Conservation (phyloP, 257 asterid genomes). For the Anisodus tanguticus region DNA sequence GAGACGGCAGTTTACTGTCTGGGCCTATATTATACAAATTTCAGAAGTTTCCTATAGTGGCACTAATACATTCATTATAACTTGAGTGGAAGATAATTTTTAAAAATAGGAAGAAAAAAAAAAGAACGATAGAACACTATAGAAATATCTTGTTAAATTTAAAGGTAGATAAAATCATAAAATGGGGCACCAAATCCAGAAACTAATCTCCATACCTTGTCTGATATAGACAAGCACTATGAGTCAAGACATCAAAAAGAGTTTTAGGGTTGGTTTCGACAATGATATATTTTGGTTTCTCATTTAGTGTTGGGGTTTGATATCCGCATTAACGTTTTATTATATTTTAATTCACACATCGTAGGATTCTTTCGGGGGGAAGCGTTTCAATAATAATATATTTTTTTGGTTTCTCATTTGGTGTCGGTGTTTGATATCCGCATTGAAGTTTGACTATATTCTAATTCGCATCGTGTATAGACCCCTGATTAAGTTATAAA, state of each 20-base stretch:
- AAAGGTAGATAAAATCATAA: neutral
- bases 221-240: constrained; percentile 29
- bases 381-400: too few relatives aligned
- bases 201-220: constrained; percentile 15
- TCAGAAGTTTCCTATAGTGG: neutral
- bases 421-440: too few relatives aligned
- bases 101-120: neutral
- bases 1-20: neutral
- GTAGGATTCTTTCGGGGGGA: too few relatives aligned
- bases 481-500: too few relatives aligned
- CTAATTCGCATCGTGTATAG: too few relatives aligned
- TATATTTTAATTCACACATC: too few relatives aligned
- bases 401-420: too few relatives aligned
- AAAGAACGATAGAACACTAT: neutral
- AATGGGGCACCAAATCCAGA: constrained; percentile 26
- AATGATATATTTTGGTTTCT: neutral
- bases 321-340: too few relatives aligned
- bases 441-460: too few relatives aligned
- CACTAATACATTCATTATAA: neutral
- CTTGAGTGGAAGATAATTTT: neutral
- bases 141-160: neutral
- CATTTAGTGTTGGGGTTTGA: too few relatives aligned
- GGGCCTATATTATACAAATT: neutral
- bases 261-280: neutral
- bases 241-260: neutral